These are phyloP conservation scores for Skeletonema tropicum DNA, from an alignment of 108 stramenopile genomes.

Conservation along the genomic window DNA sequence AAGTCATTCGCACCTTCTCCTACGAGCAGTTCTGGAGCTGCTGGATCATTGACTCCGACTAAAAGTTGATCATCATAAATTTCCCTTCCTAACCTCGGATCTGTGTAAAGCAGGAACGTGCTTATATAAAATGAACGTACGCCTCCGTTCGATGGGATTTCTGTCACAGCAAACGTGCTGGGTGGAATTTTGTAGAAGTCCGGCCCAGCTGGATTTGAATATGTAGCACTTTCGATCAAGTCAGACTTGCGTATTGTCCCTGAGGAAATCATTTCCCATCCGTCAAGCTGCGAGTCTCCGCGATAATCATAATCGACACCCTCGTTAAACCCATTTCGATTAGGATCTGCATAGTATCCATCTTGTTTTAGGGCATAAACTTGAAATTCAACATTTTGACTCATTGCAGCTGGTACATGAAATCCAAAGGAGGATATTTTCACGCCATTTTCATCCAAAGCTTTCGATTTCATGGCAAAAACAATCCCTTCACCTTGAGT, in stretches of 20 bases:
- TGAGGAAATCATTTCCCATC: conserved; percentile 10
- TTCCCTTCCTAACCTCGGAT: not conserved
- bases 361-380: conserved; percentile 27
- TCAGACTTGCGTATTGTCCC: conserved; percentile 8
- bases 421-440: conserved; percentile 36
- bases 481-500: conserved; percentile 6
- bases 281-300: not conserved
- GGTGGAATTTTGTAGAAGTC: conserved; percentile 25
- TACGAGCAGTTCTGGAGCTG: conserved; percentile 20
- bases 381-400: conserved; percentile 11
- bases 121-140: conserved; percentile 33
- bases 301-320: conserved; percentile 23
- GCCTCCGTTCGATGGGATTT: conserved; percentile 29
- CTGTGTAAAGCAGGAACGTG: not conserved
- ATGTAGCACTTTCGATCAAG: not conserved
- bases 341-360: conserved; percentile 31
- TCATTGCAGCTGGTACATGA: conserved; percentile 6
- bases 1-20: conserved; percentile 30
- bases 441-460: not conserved
- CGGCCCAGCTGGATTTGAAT: not conserved
- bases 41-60: not conserved
- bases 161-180: not conserved
- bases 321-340: not conserved
- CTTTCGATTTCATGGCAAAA: conserved; percentile 5
- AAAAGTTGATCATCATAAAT: conserved; percentile 11